Base-by-base conservation (phyloP, 805 yeast genomes). In the Nakazawaea sp. region DNA sequence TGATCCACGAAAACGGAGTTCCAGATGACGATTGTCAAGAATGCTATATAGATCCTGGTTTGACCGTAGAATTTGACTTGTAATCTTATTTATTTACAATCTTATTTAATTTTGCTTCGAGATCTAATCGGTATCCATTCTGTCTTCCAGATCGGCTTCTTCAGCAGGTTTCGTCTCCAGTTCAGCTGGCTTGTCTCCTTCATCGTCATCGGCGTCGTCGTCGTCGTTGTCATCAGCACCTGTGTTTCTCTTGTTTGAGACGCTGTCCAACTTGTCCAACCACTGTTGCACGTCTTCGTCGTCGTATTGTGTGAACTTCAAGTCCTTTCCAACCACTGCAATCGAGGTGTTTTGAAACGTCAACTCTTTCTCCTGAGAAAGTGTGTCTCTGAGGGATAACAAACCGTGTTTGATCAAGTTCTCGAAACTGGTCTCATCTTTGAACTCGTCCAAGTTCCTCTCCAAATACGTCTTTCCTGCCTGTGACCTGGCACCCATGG, bases 401-500 rank as follows among this genome's bases (percentile, higher is more conserved):
- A 92, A 78, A 4, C 95, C 97, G 50, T 79, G 88, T 30, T 81
- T 77, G 43, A 92, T 78, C 47, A 92, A 73, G 49, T 84, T 79
- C 50, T 87, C 94, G 29, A 77, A 62, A 27, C 71, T 64, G 10
- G 73, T 64, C 6, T 78, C 64, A 38, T 72, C 70, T 15, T 77
- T 64, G 48, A 86, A 84, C 21, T 68, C 66, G 26, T 84, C 87
- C 54, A 80, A 70, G 48, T 81, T 81, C 55, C 96, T 79, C 62
- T 92, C 99, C 55, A 92, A 66, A 50, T 87, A 92, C 2, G 99
- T 92, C 65, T 95, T 78, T 12, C 96, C 97, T 35, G 97, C 97
- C 63, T 92, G 99, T 2, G 97, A 90, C 56, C 99, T 76, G 8
- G 99, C 97, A 32, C 99, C 99, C 53, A 92, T 87, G 26, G 98